phyloP scores from a whole-genome alignment of 805 yeast genomes.

The Yarrowia divulgata region DNA sequence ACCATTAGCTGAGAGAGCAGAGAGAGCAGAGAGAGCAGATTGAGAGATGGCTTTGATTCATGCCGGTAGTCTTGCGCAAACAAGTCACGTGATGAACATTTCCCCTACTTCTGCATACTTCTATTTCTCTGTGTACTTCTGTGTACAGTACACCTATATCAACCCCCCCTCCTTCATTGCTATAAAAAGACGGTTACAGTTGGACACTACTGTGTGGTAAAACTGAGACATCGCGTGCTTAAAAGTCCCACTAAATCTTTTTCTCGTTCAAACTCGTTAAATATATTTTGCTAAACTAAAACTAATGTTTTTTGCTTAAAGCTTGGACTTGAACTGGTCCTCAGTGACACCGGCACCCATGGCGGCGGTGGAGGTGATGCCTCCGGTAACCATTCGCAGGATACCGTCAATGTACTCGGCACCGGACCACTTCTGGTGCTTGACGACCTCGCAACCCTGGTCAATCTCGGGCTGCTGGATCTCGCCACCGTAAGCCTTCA shows the following conservation, averaged over 20 bases:
- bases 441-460: constrained; percentile 89
- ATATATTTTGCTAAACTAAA: constrained; percentile 12
- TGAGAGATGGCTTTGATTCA: too few species aligned
- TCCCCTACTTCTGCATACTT: too few species aligned
- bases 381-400: constrained; percentile 90
- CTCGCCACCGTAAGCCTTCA: constrained; percentile 92
- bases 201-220: background rate
- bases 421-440: constrained; percentile 99
- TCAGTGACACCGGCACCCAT: constrained; percentile 99
- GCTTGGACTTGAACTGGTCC: constrained; percentile 76
- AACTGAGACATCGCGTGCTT: constrained; percentile 6
- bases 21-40: too few species aligned
- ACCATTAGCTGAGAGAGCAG: background rate
- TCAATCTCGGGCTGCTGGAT: constrained; percentile 90
- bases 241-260: too few species aligned
- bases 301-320: constrained; percentile 2
- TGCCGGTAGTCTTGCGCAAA: too few species aligned
- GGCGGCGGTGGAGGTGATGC: constrained; percentile 94
- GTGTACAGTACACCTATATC: too few species aligned
- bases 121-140: too few species aligned
- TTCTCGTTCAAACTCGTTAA: constrained; percentile 16
- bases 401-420: constrained; percentile 94
- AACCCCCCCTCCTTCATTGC: too few species aligned
- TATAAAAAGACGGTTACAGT: too few species aligned
- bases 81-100: too few species aligned